Evolutionary conservation across 345 rosid species (phyloP).

Genomic region (Mercurialis annua): DNA sequence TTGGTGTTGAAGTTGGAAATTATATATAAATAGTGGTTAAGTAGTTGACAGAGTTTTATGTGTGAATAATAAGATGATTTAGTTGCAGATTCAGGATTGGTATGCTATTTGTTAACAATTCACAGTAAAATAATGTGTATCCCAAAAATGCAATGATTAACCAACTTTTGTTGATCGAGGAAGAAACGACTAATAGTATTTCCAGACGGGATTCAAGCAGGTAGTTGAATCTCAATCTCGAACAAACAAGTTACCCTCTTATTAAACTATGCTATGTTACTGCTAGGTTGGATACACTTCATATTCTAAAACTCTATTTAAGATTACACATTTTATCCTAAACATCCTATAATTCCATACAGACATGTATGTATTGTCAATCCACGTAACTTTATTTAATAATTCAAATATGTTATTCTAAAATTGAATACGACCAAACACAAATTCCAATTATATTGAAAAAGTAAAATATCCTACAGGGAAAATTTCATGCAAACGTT

Average conservation of each 20-base stretch:
- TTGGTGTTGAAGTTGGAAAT: too few species aligned
- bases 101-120: slow-evolving; percentile 53
- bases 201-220: slow-evolving; percentile 35
- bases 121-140: slow-evolving; percentile 22
- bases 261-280: too few species aligned
- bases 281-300: too few species aligned
- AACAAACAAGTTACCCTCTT: too few species aligned
- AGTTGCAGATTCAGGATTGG: slow-evolving; percentile 25
- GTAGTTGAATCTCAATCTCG: slow-evolving; percentile 33
- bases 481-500: background rate
- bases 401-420: background rate
- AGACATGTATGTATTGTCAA: too few species aligned
- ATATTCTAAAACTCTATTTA: too few species aligned
- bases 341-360: too few species aligned
- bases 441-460: background rate
- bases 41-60: slow-evolving; percentile 39
- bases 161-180: slow-evolving; percentile 8
- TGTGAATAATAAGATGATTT: too few species aligned
- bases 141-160: slow-evolving; percentile 6
- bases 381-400: background rate
- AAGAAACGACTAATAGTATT: too few species aligned
- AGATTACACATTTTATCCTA: too few species aligned
- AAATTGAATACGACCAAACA: background rate
- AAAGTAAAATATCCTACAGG: too few species aligned
- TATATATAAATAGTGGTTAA: slow-evolving; percentile 16